Conservation (phyloP, 805 yeast genomes). For the Soucietia sequanensis region DNA sequence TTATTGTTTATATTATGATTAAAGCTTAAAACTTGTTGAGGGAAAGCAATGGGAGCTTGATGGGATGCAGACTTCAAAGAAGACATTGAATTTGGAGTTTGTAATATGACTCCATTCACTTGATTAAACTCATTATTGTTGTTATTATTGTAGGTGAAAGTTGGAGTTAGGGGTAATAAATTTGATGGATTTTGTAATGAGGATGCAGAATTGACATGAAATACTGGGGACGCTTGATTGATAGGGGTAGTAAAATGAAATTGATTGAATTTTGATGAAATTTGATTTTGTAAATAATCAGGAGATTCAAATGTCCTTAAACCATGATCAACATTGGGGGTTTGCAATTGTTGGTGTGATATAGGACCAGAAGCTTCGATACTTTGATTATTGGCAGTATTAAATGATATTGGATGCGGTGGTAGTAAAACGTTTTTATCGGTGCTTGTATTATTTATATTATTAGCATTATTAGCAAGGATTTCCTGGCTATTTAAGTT, state of each 20-base stretch:
- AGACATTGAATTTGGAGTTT: not conserved
- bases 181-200: not conserved
- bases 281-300: constrained; percentile 4
- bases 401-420: not conserved
- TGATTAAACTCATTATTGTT: too few species aligned
- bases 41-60: too few species aligned
- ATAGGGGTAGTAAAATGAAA: constrained; percentile 8
- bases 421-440: not conserved
- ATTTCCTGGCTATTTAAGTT: too few species aligned
- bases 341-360: not conserved
- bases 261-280: constrained; percentile 5
- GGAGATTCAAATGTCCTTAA: not conserved
- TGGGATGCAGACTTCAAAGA: too few species aligned
- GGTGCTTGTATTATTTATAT: too few species aligned
- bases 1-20: not conserved
- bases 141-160: not conserved
- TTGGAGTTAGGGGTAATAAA: not conserved
- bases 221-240: constrained; percentile 2
- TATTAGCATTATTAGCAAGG: too few species aligned
- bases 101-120: too few species aligned
- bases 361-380: not conserved
- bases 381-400: not conserved
- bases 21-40: constrained; percentile 1
- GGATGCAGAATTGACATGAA: too few species aligned
- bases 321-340: not conserved